Evolutionary conservation across 2,329 filamentous ascomycete species (phyloP).

Genomic region (Ascochyta rabiei): DNA sequence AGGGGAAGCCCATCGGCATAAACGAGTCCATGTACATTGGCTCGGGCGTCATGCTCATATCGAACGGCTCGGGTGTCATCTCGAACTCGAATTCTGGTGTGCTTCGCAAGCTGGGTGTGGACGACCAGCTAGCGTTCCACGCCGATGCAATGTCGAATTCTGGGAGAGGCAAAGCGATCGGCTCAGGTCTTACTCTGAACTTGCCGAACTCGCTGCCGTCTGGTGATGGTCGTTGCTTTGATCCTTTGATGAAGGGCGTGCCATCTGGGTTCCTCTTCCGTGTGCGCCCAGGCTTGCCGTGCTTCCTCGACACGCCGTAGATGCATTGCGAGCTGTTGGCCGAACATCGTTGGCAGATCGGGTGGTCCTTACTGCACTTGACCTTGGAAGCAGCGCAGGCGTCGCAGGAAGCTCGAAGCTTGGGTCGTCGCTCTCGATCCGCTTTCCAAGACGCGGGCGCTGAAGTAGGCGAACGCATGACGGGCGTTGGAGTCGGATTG

Average conservation of each 20-base stretch:
- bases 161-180: conserved; percentile 23
- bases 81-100: conserved; percentile 37
- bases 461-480: conserved; percentile 26
- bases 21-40: conserved; percentile 30
- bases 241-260: conserved; percentile 38
- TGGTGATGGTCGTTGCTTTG: conserved; percentile 39
- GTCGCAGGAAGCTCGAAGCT: conserved; percentile 46
- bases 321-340: conserved; percentile 37
- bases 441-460: conserved; percentile 24
- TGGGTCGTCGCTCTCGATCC: conserved; percentile 30
- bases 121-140: conserved; percentile 35
- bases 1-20: conserved; percentile 24
- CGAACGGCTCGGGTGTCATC: conserved; percentile 37
- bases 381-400: conserved; percentile 47
- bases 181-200: conserved; percentile 33
- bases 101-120: conserved; percentile 33
- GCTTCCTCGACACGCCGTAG: conserved; percentile 45
- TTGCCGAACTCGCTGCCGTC: conserved; percentile 38
- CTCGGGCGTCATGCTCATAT: conserved; percentile 30
- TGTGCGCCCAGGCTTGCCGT: conserved; percentile 43
- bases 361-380: conserved; percentile 46
- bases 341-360: conserved; percentile 40
- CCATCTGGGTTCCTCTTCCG: conserved; percentile 42
- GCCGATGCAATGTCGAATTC: conserved; percentile 25
- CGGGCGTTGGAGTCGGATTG: conserved; percentile 10